Evolutionary conservation across 1,139 yeast genomes (phyloP).

Genomic region (Protomyces macrosporus): DNA sequence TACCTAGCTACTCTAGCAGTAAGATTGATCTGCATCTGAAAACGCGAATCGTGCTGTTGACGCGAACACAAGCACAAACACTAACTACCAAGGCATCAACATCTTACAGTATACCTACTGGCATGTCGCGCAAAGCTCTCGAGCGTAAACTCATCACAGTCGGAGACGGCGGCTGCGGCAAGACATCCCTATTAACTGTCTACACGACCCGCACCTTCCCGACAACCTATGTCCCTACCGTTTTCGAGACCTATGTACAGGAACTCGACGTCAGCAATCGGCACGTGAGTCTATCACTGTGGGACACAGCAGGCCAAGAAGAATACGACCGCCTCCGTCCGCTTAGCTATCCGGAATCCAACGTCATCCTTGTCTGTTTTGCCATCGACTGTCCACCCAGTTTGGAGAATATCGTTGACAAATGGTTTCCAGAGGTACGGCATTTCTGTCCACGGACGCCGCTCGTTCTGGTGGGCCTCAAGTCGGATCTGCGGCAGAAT

Average conservation of each 20-base stretch:
- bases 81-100: too few relatives aligned
- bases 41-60: too few relatives aligned
- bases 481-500: slow-evolving; percentile 55
- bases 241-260: slow-evolving; percentile 78
- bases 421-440: slow-evolving; percentile 80
- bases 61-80: too few relatives aligned
- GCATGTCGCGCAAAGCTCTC: slow-evolving; percentile 7
- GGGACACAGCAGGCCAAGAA: slow-evolving; percentile 97
- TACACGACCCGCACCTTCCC: slow-evolving; percentile 43
- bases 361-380: slow-evolving; percentile 68
- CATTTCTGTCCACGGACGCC: slow-evolving; percentile 82
- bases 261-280: slow-evolving; percentile 48
- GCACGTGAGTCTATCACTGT: slow-evolving; percentile 64
- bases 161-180: slow-evolving; percentile 95
- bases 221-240: slow-evolving; percentile 72
- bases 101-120: too few relatives aligned
- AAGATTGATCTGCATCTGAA: too few relatives aligned
- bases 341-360: slow-evolving; percentile 75
- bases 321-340: slow-evolving; percentile 83
- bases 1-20: too few relatives aligned
- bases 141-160: slow-evolving; percentile 68
- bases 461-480: slow-evolving; percentile 70
- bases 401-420: slow-evolving; percentile 66
- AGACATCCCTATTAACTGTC: slow-evolving; percentile 73
- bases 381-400: slow-evolving; percentile 61